Conservation (phyloP, 2,329 filamentous ascomycete species). For the Arthrobotrys sinensis region DNA sequence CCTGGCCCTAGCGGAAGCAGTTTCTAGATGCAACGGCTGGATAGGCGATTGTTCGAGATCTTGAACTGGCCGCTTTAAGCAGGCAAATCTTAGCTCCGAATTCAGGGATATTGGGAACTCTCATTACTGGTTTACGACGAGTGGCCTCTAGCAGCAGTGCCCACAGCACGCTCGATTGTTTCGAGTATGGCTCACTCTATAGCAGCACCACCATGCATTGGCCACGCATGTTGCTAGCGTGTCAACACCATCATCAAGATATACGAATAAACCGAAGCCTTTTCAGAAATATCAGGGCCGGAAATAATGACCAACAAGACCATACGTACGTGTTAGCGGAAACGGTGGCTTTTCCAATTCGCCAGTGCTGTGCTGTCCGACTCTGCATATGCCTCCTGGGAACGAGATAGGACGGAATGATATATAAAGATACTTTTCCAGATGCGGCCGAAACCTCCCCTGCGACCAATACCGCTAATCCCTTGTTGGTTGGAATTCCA, state of each 20-base stretch:
- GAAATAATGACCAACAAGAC: neutral
- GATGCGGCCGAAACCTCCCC: constrained; percentile 36
- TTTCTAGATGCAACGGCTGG: neutral
- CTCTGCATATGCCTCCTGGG: constrained; percentile 28
- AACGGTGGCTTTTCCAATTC: constrained; percentile 33
- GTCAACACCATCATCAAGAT: constrained; percentile 7
- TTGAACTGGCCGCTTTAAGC: constrained; percentile 10
- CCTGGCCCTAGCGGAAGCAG: neutral
- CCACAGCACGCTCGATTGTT: neutral
- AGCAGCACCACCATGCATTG: constrained; percentile 7
- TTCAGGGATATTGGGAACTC: neutral
- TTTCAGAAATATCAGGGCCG: neutral
- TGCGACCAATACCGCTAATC: constrained; percentile 40
- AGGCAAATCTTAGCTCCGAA: neutral
- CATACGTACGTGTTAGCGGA: constrained; percentile 9
- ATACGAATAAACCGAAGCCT: constrained; percentile 14
- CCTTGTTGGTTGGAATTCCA: constrained; percentile 28
- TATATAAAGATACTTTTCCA: constrained; percentile 39
- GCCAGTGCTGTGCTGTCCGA: neutral
- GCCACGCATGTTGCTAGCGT: constrained; percentile 24
- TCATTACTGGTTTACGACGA: neutral
- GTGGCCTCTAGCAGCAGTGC: neutral
- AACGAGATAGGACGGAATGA: constrained; percentile 43
- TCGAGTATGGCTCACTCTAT: constrained; percentile 17
- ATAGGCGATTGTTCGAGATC: neutral